Base-by-base conservation (phyloP, 768 basidiomycete species). In the Suillus ampliporus region DNA sequence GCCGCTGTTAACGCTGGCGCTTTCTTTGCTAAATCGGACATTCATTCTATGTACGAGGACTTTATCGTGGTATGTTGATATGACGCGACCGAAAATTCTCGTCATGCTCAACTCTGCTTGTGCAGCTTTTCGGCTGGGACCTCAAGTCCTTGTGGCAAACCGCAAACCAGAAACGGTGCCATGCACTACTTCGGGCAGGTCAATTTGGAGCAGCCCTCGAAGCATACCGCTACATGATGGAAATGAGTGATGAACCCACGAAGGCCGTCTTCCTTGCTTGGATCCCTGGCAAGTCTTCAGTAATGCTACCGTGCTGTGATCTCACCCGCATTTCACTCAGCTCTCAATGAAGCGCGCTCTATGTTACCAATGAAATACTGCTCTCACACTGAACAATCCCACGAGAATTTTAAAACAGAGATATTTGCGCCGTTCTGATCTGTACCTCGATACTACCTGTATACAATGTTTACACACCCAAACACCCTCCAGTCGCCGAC, bases 181-280 rank as follows among this genome's bases (percentile, higher is more conserved):
- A 47, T 23, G 23, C 47, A 8, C 47, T 47, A 15, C 47, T 47
- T 14, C 14, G 23, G 47, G 47, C 15, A 6, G 47, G 23, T 47
- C 23, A 47, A 26, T 23, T 8, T 9, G 47, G 47, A 26, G 15
- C 23, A 26, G 23, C 47, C 15, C 15, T 47, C 14, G 47, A 47
- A 47, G 47, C 47, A 3, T 40, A 54, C 38, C 53, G 31, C 37
- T 54, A 54, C 53, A n/a, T 21, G 53, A 47, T 47, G 47, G 47
- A 47, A 6, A 47, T 47, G 47, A 47, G 47, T 26, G 47, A 47
- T 47, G 47, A 47, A 47, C 14, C 47, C 3, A 47, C 47, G 23
- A 47, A 47, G 23, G 47, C 47, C 47, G 15, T 26, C 23, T 47
- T 47, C 14, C 47, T 47, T 26, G 23, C 23, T 47, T 47, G 47